A percentile compares a stretch with the other conserved stretches of the same genome.
Conservation (phyloP, 805 yeast species). For the Yarrowia alimentaria region DNA sequence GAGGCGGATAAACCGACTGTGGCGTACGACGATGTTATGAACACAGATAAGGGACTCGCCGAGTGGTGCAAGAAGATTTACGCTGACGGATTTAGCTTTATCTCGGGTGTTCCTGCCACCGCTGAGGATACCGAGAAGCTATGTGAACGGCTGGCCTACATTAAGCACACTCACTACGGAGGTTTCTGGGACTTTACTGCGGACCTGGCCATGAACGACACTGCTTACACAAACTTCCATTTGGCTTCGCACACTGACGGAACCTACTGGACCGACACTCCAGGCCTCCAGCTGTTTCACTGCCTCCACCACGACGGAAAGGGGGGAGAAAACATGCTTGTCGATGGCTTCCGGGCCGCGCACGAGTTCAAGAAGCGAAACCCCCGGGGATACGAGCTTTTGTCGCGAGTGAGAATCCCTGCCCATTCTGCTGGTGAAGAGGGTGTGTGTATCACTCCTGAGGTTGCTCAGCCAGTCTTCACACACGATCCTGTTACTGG, state of each 20-base stretch:
- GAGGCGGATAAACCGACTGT: conserved; percentile 48
- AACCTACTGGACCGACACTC: conserved; percentile 71
- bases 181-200: conserved; percentile 79
- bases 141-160: conserved; percentile 56
- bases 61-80: conserved; percentile 57
- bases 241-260: conserved; percentile 70
- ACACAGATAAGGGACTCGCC: conserved; percentile 46
- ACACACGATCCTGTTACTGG: conserved; percentile 47
- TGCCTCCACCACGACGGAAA: conserved; percentile 55
- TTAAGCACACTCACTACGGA: conserved; percentile 72
- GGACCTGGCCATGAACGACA: conserved; percentile 63
- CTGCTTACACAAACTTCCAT: conserved; percentile 68
- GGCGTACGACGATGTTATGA: conserved; percentile 50
- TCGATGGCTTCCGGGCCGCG: conserved; percentile 66
- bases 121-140: conserved; percentile 57
- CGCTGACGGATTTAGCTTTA: conserved; percentile 59
- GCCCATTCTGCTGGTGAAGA: conserved; percentile 77
- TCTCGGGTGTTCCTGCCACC: conserved; percentile 58
- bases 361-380: conserved; percentile 45
- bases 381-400: conserved; percentile 53
- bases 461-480: conserved; percentile 55
- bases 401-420: conserved; percentile 53
- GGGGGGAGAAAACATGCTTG: conserved; percentile 68
- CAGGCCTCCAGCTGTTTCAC: conserved; percentile 69
- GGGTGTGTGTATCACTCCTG: conserved; percentile 58